These are phyloP conservation scores for Neurospora sp. DNA, from an alignment of 2,329 filamentous ascomycete genomes.

Conservation along the genomic window DNA sequence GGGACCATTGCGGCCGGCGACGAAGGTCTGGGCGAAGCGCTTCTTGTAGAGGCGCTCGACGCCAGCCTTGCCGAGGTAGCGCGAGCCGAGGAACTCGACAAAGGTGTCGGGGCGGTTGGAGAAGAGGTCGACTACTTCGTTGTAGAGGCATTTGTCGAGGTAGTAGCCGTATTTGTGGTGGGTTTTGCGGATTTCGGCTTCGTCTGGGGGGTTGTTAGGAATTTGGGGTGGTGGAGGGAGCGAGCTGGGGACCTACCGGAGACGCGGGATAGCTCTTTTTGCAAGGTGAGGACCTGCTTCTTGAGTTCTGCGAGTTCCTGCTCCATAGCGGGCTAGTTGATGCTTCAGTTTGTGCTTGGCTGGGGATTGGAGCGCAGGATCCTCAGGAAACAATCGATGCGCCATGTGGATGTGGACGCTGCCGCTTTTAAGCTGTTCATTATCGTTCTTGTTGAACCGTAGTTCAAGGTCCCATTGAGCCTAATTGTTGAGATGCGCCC, in stretches of 20 bases:
- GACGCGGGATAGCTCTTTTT: constrained; percentile 26
- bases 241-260: constrained; percentile 12
- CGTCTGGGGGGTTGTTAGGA: constrained; percentile 26
- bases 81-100: constrained; percentile 45
- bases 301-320: constrained; percentile 27
- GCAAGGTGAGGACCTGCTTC: constrained; percentile 25
- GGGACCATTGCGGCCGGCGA: constrained; percentile 44
- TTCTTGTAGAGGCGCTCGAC: constrained; percentile 42
- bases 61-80: constrained; percentile 41
- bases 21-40: constrained; percentile 41
- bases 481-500: too few species aligned
- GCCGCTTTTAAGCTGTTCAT: too few species aligned
- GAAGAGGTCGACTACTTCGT: constrained; percentile 43
- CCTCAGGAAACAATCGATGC: neutral
- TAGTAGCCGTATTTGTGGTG: constrained; percentile 52
- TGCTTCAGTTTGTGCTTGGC: too few species aligned
- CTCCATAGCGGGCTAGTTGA: neutral
- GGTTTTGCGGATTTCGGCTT: constrained; percentile 43
- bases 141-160: constrained; percentile 48
- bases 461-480: too few species aligned
- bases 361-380: too few species aligned
- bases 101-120: constrained; percentile 42
- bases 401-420: too few species aligned
- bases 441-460: too few species aligned
- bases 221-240: too few species aligned